Percentiles rank a stretch among this genome's conserved stretches.
Evolutionary conservation across 257 asterid species (phyloP).

Genomic region (Solanum tarapatanum): DNA sequence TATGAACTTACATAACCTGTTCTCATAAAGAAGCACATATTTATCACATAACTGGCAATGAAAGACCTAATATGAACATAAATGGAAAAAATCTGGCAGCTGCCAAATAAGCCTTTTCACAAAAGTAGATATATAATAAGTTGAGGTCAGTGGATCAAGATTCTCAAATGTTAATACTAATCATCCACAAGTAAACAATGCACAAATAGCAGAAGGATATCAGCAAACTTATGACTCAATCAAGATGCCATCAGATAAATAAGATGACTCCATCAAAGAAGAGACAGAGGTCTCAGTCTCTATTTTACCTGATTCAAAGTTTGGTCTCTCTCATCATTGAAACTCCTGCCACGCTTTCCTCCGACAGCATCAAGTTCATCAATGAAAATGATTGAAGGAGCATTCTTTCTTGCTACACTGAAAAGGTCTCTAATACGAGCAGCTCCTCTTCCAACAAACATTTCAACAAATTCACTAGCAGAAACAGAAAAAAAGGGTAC

Average conservation of each 20-base stretch:
- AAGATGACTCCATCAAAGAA: background rate
- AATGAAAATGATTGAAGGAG: constrained; percentile 89
- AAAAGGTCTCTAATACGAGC: constrained; percentile 93
- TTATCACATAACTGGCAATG: background rate
- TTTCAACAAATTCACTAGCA: constrained; percentile 95
- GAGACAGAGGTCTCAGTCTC: background rate
- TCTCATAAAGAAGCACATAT: background rate
- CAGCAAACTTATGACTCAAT: background rate
- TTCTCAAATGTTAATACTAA: background rate
- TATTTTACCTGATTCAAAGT: constrained; percentile 74
- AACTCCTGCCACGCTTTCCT: constrained; percentile 93
- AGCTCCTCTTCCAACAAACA: constrained; percentile 97
- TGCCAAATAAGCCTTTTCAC: background rate
- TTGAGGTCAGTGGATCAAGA: background rate
- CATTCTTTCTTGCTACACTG: constrained; percentile 71
- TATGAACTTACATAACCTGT: background rate
- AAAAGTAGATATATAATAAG: background rate
- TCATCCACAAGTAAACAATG: background rate
- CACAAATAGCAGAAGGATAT: background rate
- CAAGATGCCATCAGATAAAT: background rate
- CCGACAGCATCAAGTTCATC: constrained; percentile 99
- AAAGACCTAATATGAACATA: background rate
- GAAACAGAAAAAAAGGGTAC: constrained; percentile 93
- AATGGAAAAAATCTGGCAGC: background rate
- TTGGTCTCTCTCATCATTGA: constrained; percentile 97